phyloP scores from a whole-genome alignment of 164 flowering plant genomes.

The Annona cherimola region DNA sequence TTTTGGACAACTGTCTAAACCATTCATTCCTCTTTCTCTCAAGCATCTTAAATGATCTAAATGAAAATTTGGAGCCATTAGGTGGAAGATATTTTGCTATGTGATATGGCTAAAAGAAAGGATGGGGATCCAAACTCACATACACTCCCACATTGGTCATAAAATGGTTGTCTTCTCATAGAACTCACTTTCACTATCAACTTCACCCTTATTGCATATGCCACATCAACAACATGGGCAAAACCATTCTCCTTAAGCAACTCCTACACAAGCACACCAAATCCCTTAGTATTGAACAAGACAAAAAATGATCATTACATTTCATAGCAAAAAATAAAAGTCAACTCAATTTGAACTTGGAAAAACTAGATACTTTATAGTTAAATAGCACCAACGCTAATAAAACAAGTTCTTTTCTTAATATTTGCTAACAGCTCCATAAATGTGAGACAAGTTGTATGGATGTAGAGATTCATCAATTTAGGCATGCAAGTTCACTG shows the following conservation, averaged over 20 bases:
- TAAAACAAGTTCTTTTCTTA: too few species aligned
- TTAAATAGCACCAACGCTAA: too few species aligned
- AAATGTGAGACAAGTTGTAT: too few species aligned
- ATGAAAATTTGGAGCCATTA: constrained; percentile 7
- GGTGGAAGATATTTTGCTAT: neutral
- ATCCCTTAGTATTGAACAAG: neutral
- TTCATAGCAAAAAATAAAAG: too few species aligned
- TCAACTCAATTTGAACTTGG: too few species aligned
- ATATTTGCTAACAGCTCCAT: too few species aligned
- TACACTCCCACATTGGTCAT: constrained; percentile 65
- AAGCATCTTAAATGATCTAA: constrained; percentile 74
- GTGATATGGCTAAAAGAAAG: neutral
- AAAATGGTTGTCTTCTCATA: constrained; percentile 29
- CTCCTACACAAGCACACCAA: constrained; percentile 32
- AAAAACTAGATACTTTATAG: too few species aligned
- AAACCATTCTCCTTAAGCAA: constrained; percentile 87
- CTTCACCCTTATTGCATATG: constrained; percentile 44
- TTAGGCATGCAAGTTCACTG: too few species aligned
- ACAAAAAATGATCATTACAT: neutral
- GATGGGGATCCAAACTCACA: constrained; percentile 42
- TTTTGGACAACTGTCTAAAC: constrained; percentile 15
- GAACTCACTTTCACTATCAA: constrained; percentile 14
- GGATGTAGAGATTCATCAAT: too few species aligned
- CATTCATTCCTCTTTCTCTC: constrained; percentile 17
- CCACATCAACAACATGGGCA: constrained; percentile 82